These are phyloP conservation scores for Penicillium sp. DNA, from an alignment of 2,329 filamentous ascomycete species.

Conservation along the genomic window DNA sequence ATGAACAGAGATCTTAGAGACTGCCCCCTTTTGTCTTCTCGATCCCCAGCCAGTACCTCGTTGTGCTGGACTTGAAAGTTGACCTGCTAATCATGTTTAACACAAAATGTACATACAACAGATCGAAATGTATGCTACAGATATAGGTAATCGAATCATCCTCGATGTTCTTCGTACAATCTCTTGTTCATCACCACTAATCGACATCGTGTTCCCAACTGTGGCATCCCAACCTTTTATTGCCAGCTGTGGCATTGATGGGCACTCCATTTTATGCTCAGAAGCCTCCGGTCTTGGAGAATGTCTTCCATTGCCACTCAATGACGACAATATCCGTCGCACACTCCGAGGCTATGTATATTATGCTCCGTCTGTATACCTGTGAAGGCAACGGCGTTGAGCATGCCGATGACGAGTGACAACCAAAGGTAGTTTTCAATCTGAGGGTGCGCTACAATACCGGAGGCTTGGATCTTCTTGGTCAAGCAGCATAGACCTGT, in stretches of 20 bases:
- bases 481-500: not conserved
- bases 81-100: not conserved
- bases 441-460: constrained; percentile 15
- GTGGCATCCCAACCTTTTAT: not conserved
- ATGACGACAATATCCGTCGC: constrained; percentile 32
- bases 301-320: constrained; percentile 6
- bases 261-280: not conserved
- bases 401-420: constrained; percentile 41
- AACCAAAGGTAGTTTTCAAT: constrained; percentile 46
- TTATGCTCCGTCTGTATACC: constrained; percentile 33
- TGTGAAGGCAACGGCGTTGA: constrained; percentile 33
- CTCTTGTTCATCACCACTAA: not conserved
- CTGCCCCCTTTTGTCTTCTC: constrained; percentile 3
- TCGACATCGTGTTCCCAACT: not conserved
- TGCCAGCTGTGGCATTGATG: not conserved
- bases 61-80: not conserved
- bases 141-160: not conserved
- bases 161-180: not conserved
- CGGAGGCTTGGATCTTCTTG: not conserved
- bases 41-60: not conserved
- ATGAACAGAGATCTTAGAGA: constrained; percentile 52
- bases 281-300: not conserved
- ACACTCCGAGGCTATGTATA: constrained; percentile 28
- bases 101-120: not conserved
- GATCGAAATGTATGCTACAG: not conserved